Evolutionary conservation across 1,139 yeast species (phyloP), one percentile per base, ranked within the genome.

Genomic region (Taphrina betulina): DNA sequence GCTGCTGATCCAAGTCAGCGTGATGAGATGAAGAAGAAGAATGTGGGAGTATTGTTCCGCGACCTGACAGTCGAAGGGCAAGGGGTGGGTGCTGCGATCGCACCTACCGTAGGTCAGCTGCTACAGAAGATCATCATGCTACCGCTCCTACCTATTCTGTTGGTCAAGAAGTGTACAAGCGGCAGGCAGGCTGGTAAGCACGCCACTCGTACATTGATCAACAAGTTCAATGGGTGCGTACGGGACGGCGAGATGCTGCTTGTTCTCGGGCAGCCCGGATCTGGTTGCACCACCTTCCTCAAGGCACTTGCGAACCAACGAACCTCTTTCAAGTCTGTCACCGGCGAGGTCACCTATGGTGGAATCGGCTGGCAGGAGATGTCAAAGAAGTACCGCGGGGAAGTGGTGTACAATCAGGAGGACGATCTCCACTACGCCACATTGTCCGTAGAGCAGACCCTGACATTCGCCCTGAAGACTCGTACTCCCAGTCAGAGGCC

Each of bases 371-470:
- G 50, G 40, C 28, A 45, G 29, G 56, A 40, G 14, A 46, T 54
- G 44, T 48, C 41, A 5, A 33, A 17, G 20, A 31, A 33, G 38
- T 58, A 57, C 16, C 50, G 52, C 4, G 60, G 58, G 42, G 58
- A 58, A 45, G 52, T 57, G 19, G 46, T 58, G 31, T 57, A 65
- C 81, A 42, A 53, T 29, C 31, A 35, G 17, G 57, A 54, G 65
- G 61, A 57, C 17, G 92, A 84, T 68, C 71, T 74, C 58, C 90
- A 83, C 68, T 81, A 83, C 71, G 87, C 90, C 1, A 83, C 82
- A 62, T 69, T 84, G 63, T 78, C 84, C 1, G 92, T 84, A 16
- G 83, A 83, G 58, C 79, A 83, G 64, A 85, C 92, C 3, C 72
- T 85, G 58, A 71, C 75, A 56, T 81, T 83, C 58, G 85, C 87